Conservation (phyloP, 495 filamentous ascomycete genomes). For the Rostrohypoxylon terebratum region DNA sequence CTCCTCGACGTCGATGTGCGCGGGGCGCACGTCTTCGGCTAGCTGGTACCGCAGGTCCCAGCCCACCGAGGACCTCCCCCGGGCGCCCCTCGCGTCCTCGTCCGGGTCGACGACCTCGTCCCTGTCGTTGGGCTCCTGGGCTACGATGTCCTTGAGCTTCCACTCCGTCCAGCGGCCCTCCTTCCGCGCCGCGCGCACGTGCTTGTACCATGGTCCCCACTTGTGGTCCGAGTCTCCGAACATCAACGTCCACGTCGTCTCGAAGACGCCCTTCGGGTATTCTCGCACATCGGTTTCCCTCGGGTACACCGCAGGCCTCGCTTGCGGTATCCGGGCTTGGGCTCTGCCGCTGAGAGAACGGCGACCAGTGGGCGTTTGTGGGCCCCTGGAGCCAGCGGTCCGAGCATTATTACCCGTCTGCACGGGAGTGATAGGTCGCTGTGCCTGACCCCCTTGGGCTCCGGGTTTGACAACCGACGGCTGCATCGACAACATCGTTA, state of each 20-base stretch:
- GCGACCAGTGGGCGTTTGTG: no score
- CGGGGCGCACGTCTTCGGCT: conserved; percentile 26
- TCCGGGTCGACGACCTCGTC: background rate
- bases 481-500: background rate
- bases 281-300: conserved; percentile 22
- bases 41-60: background rate
- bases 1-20: conserved; percentile 39
- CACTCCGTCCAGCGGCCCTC: conserved; percentile 32
- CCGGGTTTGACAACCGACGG: no score
- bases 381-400: no score
- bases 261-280: conserved; percentile 20
- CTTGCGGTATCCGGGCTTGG: no score
- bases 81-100: background rate
- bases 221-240: conserved; percentile 30
- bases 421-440: background rate
- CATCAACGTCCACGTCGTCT: conserved; percentile 8
- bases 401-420: no score
- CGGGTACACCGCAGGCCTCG: background rate
- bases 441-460: no score
- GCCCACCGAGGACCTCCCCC: no score
- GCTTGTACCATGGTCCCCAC: conserved; percentile 39
- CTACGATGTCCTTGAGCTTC: conserved; percentile 26
- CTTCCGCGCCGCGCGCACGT: conserved; percentile 32
- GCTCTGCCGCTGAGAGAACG: no score
- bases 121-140: conserved; percentile 7